Conservation (phyloP, 352 stramenopile species). For the Phytophthora cryptogea region DNA sequence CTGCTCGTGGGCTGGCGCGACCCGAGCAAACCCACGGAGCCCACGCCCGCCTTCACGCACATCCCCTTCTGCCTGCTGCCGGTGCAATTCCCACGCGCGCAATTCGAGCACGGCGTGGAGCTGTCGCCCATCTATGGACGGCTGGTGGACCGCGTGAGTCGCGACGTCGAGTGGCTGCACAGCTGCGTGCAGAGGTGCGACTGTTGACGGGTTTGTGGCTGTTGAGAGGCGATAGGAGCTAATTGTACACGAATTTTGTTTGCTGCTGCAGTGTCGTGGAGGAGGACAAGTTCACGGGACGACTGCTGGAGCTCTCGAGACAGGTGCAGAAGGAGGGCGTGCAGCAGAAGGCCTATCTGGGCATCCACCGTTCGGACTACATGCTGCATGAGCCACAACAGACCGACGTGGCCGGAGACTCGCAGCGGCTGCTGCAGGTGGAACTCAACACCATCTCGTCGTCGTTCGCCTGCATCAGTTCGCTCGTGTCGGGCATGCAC, state of each 20-base stretch:
- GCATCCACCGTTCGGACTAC: conserved; percentile 94
- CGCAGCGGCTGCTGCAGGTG: conserved; percentile 90
- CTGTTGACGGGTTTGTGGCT: conserved; percentile 9
- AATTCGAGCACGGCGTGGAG: conserved; percentile 69
- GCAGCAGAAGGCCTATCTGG: conserved; percentile 85
- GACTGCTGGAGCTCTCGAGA: conserved; percentile 81
- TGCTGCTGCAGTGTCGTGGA: conserved; percentile 49
- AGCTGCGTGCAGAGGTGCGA: conserved; percentile 46
- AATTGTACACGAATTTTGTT: neutral
- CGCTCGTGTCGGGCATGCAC: conserved; percentile 93
- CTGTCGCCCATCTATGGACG: conserved; percentile 78
- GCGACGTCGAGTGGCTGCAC: conserved; percentile 83
- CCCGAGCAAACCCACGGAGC: conserved; percentile 18
- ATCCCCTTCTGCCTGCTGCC: conserved; percentile 79
- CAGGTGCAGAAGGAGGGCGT: conserved; percentile 66
- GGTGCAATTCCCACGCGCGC: conserved; percentile 57
- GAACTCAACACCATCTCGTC: conserved; percentile 99
- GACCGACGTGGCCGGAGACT: conserved; percentile 32
- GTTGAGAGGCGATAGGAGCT: neutral
- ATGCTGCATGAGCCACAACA: conserved; percentile 91
- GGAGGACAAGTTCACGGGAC: conserved; percentile 87
- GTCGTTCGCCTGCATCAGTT: conserved; percentile 96
- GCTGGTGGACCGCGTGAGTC: conserved; percentile 81
- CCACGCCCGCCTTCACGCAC: conserved; percentile 65
- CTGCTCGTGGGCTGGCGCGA: conserved; percentile 72